Base-by-base conservation (phyloP, 2,329 filamentous ascomycete genomes). In the Nemania bipapillata region DNA sequence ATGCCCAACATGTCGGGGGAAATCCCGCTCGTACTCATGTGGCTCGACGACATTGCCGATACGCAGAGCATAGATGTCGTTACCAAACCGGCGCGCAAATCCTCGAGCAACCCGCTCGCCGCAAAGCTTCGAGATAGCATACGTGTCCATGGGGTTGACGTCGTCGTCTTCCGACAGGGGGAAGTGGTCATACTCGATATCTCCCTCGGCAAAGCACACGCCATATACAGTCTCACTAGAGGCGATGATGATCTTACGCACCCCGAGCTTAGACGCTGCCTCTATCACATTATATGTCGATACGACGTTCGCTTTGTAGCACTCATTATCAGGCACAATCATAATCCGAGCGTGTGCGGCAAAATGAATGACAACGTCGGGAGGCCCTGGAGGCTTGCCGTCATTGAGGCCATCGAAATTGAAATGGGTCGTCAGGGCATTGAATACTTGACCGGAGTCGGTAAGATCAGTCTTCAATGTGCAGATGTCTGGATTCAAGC, bases 271-370 rank as follows among this genome's bases (percentile, higher is more conserved):
- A 74, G 83, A 88, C 0, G 87, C 87, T 0, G 87, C 86, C 77
- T 90, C 88, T 69, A 90, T 84, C 26, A 90, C 83, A 72, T 90
- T 90, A 78, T 89, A 89, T 0, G 86, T 87, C 9, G 83, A 81
- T 0, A 81, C 79, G 0, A 86, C 83, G 73, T 90, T 91, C 28
- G 80, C 83, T 20, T 81, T 80, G 77, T 88, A 90, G 59, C 83
- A 85, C 74, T 89, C 86, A 59, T 85, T 87, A 74, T 90, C 88
- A 0, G 87, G 87, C 0, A 88, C 87, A 1, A 90, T 81, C 83
- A 90, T 84, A 72, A 88, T 87, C 28, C 87, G 82, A 0, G 88
- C 84, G 70, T 86, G 87, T 0, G 86, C 87, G 15, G 84, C 86
- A 59, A 90, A 86, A 75, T 91, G 88, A 58, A 90, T 87, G 59